Conservation (phyloP, 306 rosid species). For the Pyrus bretschneideri region DNA sequence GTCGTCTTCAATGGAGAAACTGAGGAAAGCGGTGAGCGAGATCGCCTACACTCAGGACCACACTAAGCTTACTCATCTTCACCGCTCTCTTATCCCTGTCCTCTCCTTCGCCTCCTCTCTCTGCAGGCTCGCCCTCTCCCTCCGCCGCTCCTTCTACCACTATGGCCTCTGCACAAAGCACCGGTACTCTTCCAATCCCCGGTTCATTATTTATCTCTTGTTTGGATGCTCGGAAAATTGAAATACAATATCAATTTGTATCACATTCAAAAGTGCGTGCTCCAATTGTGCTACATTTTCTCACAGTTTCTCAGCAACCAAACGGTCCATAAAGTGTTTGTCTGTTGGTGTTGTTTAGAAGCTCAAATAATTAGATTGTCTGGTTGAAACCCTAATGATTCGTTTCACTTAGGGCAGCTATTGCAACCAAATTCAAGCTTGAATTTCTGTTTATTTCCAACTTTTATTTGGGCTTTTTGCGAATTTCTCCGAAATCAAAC, state of each 20-base stretch:
- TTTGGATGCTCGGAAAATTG: background rate
- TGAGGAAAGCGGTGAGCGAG: slow-evolving; percentile 47
- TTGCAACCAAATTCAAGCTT: background rate
- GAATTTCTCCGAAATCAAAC: background rate
- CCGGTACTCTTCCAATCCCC: slow-evolving; percentile 22
- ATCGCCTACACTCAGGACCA: slow-evolving; percentile 52
- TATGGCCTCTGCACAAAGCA: slow-evolving; percentile 34
- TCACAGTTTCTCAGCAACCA: background rate
- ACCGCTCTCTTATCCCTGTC: slow-evolving; percentile 49
- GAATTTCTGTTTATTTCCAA: background rate
- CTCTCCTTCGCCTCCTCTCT: slow-evolving; percentile 57
- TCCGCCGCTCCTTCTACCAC: slow-evolving; percentile 54
- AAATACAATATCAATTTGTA: background rate
- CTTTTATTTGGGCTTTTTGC: background rate
- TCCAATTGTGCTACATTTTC: background rate
- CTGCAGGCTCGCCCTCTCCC: slow-evolving; percentile 53
- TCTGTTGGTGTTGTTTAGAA: background rate
- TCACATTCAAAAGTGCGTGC: background rate
- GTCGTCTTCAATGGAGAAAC: slow-evolving; percentile 44
- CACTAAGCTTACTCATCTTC: slow-evolving; percentile 39
- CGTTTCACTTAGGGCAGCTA: background rate
- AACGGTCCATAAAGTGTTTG: background rate
- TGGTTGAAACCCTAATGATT: background rate
- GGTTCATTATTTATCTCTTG: background rate
- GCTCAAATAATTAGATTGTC: background rate